These are phyloP conservation scores for Cercophora sp. DNA, from an alignment of 495 filamentous ascomycete genomes.

Conservation along the genomic window DNA sequence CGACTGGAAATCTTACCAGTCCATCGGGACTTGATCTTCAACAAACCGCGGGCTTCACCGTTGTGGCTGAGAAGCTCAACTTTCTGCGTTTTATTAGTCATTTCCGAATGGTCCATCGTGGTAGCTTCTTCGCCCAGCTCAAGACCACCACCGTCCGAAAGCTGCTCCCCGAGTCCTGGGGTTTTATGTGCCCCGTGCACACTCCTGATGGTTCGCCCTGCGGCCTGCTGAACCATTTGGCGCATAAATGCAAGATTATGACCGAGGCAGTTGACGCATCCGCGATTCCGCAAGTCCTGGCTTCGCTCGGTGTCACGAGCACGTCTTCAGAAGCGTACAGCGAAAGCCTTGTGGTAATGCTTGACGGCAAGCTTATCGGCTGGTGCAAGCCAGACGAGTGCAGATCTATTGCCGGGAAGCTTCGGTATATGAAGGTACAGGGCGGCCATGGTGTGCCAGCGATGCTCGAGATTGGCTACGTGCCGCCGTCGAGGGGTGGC, in stretches of 20 bases:
- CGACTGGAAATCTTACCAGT: conserved; percentile 89
- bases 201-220: conserved; percentile 95
- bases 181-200: conserved; percentile 93
- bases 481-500: conserved; percentile 79
- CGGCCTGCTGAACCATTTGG: conserved; percentile 89
- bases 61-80: conserved; percentile 98
- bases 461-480: conserved; percentile 85
- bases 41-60: conserved; percentile 88
- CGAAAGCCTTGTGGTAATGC: conserved; percentile 80
- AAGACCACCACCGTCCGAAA: conserved; percentile 98
- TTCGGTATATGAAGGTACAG: conserved; percentile 94
- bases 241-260: conserved; percentile 89
- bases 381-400: conserved; percentile 84
- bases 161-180: conserved; percentile 94
- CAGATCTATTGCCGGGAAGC: conserved; percentile 69
- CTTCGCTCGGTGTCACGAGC: conserved; percentile 70
- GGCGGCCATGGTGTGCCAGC: conserved; percentile 78
- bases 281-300: conserved; percentile 63
- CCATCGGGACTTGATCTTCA: conserved; percentile 90
- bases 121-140: conserved; percentile 95
- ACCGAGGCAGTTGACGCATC: conserved; percentile 68
- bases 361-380: conserved; percentile 85
- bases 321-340: conserved; percentile 68
- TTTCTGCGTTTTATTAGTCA: conserved; percentile 98
- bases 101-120: conserved; percentile 98